Conservation (phyloP, 495 filamentous ascomycete genomes). For the Evernia prunastri region DNA sequence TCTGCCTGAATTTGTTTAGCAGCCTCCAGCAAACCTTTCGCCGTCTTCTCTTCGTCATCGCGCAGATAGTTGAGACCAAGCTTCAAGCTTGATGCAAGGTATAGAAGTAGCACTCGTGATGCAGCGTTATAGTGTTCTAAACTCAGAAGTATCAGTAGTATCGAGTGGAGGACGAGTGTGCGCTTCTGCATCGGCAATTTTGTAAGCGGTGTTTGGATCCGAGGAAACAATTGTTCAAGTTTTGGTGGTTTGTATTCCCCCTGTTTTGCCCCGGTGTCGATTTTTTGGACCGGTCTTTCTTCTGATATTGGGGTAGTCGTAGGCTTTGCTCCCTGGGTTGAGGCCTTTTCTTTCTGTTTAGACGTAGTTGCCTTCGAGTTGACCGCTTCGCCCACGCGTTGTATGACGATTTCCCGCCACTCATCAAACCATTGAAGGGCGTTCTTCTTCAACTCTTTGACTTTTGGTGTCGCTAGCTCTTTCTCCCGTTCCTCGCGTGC, state of each 20-base stretch:
- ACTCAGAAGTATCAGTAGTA: conserved; percentile 69
- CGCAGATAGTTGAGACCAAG: conserved; percentile 58
- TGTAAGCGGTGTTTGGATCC: conserved; percentile 40
- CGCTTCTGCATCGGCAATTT: conserved; percentile 38
- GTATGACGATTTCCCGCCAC: conserved; percentile 56
- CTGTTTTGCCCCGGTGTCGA: conserved; percentile 24
- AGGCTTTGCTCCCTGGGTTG: conserved; percentile 5
- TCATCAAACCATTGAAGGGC: conserved; percentile 54
- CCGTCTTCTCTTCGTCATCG: conserved; percentile 67
- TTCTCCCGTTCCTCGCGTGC: conserved; percentile 26
- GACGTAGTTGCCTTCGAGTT: conserved; percentile 43
- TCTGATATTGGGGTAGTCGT: conserved; percentile 13
- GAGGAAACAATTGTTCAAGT: conserved; percentile 40
- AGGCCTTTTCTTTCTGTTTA: conserved; percentile 2
- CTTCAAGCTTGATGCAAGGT: conserved; percentile 60
- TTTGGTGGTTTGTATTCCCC: conserved; percentile 31
- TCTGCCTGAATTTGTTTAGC: conserved; percentile 64
- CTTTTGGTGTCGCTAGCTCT: conserved; percentile 28
- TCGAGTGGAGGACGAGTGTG: conserved; percentile 49
- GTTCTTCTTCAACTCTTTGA: conserved; percentile 35
- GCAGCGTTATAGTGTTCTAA: conserved; percentile 74
- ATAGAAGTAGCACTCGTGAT: conserved; percentile 66
- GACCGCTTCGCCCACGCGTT: conserved; percentile 58
- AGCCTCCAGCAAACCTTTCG: conserved; percentile 64
- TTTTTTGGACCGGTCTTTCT: conserved; percentile 5